Evolutionary conservation across 2,329 filamentous ascomycete genomes (phyloP).

Genomic region (Alternaria dauci): DNA sequence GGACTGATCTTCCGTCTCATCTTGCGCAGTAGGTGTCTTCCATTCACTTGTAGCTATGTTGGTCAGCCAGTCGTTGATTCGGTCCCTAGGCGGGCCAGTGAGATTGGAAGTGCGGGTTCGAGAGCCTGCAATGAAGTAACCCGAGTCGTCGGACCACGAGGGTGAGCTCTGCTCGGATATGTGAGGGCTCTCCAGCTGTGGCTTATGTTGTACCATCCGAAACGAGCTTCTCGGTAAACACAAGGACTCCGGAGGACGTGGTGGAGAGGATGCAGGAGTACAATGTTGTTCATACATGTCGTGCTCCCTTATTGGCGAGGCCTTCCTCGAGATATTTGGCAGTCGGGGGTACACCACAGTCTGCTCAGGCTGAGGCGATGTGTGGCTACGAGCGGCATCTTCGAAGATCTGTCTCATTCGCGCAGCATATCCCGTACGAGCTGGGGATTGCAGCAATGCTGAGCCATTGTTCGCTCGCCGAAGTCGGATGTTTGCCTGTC

Average conservation of each 20-base stretch:
- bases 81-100: conserved; percentile 10
- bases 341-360: conserved; percentile 32
- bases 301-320: conserved; percentile 10
- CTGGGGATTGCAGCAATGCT: conserved; percentile 38
- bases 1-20: neutral
- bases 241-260: conserved; percentile 4
- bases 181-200: neutral
- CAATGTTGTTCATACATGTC: neutral
- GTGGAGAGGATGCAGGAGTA: neutral
- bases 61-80: conserved; percentile 31
- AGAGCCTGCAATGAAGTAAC: conserved; percentile 25
- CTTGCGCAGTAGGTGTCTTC: neutral
- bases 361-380: neutral
- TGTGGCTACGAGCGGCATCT: conserved; percentile 18
- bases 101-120: conserved; percentile 1
- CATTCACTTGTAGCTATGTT: conserved; percentile 5
- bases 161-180: conserved; percentile 23
- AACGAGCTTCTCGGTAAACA: conserved; percentile 6
- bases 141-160: conserved; percentile 42
- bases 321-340: conserved; percentile 32
- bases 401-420: conserved; percentile 44
- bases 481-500: conserved; percentile 33
- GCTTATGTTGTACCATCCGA: neutral
- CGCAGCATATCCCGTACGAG: conserved; percentile 37
- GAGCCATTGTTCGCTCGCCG: conserved; percentile 32